Conservation (phyloP, 1,139 yeast species). For the Pichia sp. region DNA sequence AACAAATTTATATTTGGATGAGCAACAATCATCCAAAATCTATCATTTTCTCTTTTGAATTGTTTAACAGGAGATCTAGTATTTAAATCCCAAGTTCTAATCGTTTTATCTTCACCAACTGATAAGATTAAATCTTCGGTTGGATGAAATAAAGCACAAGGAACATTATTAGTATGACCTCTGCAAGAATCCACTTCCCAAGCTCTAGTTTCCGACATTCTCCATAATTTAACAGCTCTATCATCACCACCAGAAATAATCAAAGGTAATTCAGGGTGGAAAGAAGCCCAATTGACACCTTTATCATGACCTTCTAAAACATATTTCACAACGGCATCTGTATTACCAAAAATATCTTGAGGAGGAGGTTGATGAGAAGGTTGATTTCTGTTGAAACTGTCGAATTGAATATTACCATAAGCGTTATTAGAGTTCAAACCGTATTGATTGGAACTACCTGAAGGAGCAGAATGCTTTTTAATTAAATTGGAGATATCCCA, state of each 20-base stretch:
- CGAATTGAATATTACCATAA: constrained; percentile 34
- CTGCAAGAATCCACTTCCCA: constrained; percentile 99
- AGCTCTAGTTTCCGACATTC: constrained; percentile 96
- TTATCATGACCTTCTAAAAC: constrained; percentile 97
- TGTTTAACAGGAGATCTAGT: constrained; percentile 90
- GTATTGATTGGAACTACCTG: constrained; percentile 17
- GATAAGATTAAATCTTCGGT: constrained; percentile 87
- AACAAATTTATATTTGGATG: constrained; percentile 89
- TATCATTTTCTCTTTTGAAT: constrained; percentile 87
- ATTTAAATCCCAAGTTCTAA: constrained; percentile 95
- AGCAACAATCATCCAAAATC: constrained; percentile 88
- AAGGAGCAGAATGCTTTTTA: constrained; percentile 79
- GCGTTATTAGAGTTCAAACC: constrained; percentile 6
- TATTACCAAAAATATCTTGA: constrained; percentile 90
- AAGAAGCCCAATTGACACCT: constrained; percentile 97
- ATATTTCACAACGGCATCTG: constrained; percentile 90
- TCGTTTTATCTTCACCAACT: constrained; percentile 94
- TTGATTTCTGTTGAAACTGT: constrained; percentile 39
- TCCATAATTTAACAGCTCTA: constrained; percentile 90
- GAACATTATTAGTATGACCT: constrained; percentile 92
- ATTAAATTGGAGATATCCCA: constrained; percentile 97
- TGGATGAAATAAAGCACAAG: constrained; percentile 88
- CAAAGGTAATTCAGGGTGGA: constrained; percentile 94
- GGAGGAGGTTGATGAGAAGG: constrained; percentile 69
- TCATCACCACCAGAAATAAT: constrained; percentile 97